Evolutionary conservation across 139 green algal genomes (phyloP), one percentile per base, ranked within the genome.

Genomic region (Chlorella sp.): DNA sequence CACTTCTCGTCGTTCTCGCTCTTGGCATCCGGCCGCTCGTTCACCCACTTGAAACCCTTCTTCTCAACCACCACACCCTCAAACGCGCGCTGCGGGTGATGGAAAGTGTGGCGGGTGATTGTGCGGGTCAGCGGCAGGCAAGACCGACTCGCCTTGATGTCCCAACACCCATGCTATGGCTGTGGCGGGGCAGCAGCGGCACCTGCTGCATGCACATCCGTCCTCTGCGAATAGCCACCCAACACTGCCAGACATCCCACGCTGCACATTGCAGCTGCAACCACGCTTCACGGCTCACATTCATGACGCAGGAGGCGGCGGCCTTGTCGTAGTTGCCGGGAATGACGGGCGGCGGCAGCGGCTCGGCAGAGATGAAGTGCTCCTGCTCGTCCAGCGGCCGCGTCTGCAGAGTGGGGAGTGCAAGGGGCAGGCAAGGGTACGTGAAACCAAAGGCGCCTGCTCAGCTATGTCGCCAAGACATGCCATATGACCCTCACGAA

Each of bases 1-100:
- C 78, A 83, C 78, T 83, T 83, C 78, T 83, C 78, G 41, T 83
- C 78, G n/a, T 83, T 83, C 63, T 83, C 63, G 63, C 39, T 75
- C 63, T 74, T 55, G 11, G 81, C 81, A 34, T 86, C 69, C 17
- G 81, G 81, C 55, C 81, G 81, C 81, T 86, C 81, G 69, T 86
- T 86, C 36, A 86, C 69, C 81, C 81, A 86, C 56, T 73, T 68
- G 70, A 86, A 86, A 4, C 81, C 81, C 36, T 74, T 78, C 56
- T 80, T 86, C 68, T 86, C 81, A 17, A 60, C 56, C 34, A 72
- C 69, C 26, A 74, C 81, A 16, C 13, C 56, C 56, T 86, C 70
- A 56, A 86, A 78, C 7, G n/a, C 36, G 20, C 56, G 62, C 81
- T 86, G 81, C 81, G 60, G 11, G 44, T 9, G 44, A n/a, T n/a